Evolutionary conservation across 1,284 basidiomycete species (phyloP).

Genomic region (Malassezia sp.): DNA sequence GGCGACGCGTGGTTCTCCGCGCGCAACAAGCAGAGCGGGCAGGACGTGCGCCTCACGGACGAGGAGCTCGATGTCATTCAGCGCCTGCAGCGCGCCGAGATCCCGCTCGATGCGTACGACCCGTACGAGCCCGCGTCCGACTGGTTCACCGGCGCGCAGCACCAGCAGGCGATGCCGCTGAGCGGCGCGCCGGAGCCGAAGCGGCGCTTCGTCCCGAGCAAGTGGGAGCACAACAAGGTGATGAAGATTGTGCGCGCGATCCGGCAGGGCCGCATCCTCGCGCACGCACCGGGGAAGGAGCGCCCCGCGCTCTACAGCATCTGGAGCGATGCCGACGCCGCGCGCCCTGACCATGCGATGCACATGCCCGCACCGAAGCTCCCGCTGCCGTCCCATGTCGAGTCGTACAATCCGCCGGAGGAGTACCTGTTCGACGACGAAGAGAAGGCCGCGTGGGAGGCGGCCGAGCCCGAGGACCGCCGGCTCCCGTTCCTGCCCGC

Average conservation of each 20-base stretch:
- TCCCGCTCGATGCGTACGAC: slow-evolving; percentile 70
- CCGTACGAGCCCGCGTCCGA: slow-evolving; percentile 82
- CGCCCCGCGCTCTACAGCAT: slow-evolving; percentile 75
- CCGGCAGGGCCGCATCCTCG: slow-evolving; percentile 81
- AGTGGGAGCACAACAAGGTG: slow-evolving; percentile 99
- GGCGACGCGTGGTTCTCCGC: slow-evolving; percentile 84
- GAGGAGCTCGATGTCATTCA: slow-evolving; percentile 93
- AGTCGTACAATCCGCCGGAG: slow-evolving; percentile 96
- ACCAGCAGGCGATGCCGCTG: slow-evolving; percentile 84
- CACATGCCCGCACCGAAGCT: slow-evolving; percentile 83
- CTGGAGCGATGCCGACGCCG: slow-evolving; percentile 59
- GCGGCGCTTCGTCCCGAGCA: slow-evolving; percentile 88
- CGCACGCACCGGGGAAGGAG: slow-evolving; percentile 64
- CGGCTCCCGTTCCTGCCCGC: slow-evolving; percentile 79
- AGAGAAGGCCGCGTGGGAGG: slow-evolving; percentile 75
- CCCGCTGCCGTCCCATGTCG: slow-evolving; percentile 73
- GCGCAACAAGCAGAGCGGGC: slow-evolving; percentile 76
- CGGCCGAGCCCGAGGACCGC: slow-evolving; percentile 75
- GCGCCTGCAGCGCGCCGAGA: slow-evolving; percentile 75
- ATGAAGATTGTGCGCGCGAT: slow-evolving; percentile 99
- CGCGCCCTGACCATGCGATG: slow-evolving; percentile 53
- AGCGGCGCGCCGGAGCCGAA: slow-evolving; percentile 88
- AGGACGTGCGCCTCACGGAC: slow-evolving; percentile 71
- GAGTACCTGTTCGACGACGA: slow-evolving; percentile 87
- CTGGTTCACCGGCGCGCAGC: slow-evolving; percentile 95